phyloP scores from a whole-genome alignment of 441 rosid species.

The Pelargonium exstipulatum region DNA sequence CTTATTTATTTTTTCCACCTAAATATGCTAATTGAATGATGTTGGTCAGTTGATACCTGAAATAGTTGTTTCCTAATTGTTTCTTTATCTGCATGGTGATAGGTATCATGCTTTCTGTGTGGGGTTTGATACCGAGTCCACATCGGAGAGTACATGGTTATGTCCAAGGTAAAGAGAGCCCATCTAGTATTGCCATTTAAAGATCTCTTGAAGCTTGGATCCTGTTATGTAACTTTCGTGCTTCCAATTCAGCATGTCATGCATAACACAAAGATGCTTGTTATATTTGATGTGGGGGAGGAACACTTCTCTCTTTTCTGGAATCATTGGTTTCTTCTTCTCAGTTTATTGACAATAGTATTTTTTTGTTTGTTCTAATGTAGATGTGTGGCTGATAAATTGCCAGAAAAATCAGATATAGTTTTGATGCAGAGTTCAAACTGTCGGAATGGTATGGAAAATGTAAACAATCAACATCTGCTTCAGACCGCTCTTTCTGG shows the following conservation, averaged over 20 bases:
- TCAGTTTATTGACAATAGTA: conserved; percentile 13
- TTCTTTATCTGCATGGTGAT: conserved; percentile 26
- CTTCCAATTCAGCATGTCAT: neutral
- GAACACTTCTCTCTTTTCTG: neutral
- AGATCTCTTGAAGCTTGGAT: conserved; percentile 6
- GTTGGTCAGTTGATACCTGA: conserved; percentile 9
- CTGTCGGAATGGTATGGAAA: conserved; percentile 34
- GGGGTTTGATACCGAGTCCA: conserved; percentile 79
- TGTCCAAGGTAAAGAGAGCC: conserved; percentile 73
- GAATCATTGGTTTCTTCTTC: conserved; percentile 10
- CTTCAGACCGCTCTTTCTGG: conserved; percentile 49
- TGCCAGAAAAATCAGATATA: conserved; percentile 36
- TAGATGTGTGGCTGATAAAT: conserved; percentile 62
- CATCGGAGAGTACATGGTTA: conserved; percentile 85
- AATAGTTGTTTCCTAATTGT: conserved; percentile 21
- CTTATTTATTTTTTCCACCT: neutral
- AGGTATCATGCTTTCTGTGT: conserved; percentile 99
- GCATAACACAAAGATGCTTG: conserved; percentile 5
- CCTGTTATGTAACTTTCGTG: conserved; percentile 11
- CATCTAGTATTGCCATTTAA: conserved; percentile 7
- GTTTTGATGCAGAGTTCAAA: conserved; percentile 36
- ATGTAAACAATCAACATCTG: conserved; percentile 35
- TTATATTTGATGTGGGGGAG: neutral
- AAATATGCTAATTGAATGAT: conserved; percentile 1
- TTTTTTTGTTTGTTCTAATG: conserved; percentile 26